These are phyloP conservation scores for Aphanomyces stellatus DNA, from an alignment of 352 stramenopile genomes.

Conservation along the genomic window DNA sequence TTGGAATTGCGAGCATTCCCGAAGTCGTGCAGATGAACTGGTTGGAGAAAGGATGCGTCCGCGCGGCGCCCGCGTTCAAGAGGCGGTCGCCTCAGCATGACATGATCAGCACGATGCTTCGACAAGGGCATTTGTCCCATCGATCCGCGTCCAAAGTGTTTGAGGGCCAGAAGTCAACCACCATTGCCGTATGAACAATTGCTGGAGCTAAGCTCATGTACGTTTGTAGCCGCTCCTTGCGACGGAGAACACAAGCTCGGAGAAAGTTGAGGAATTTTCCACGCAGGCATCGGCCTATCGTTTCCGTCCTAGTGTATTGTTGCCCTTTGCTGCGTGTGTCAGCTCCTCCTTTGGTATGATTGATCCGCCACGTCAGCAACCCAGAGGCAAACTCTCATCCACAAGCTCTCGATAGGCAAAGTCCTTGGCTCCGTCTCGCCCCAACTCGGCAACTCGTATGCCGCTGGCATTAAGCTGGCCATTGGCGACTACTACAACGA, in stretches of 20 bases:
- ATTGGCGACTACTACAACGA: constrained; percentile 85
- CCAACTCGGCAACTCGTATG: constrained; percentile 46
- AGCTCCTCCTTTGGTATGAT: constrained; percentile 10
- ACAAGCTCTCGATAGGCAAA: neutral
- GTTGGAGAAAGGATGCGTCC: constrained; percentile 19
- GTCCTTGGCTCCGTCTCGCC: constrained; percentile 5
- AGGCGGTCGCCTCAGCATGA: neutral
- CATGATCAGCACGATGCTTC: constrained; percentile 12
- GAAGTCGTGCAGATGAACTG: no score
- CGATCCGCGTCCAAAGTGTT: neutral
- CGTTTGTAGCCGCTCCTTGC: neutral
- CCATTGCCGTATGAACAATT: neutral
- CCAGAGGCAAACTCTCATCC: neutral
- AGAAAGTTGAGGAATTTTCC: constrained; percentile 7
- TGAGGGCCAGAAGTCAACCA: neutral
- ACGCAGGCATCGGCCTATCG: constrained; percentile 18
- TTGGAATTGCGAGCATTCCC: no score
- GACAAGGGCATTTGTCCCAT: constrained; percentile 19
- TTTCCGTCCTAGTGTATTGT: constrained; percentile 60
- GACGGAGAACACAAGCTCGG: neutral
- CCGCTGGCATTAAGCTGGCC: constrained; percentile 61
- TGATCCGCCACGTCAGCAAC: no score
- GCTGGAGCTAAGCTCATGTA: neutral
- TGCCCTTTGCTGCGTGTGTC: constrained; percentile 26
- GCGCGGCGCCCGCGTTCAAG: constrained; percentile 11